A percentile compares a stretch with the other conserved stretches of the same genome.
Evolutionary conservation across 495 filamentous ascomycete genomes (phyloP).

Genomic region (Xylaria longipes): DNA sequence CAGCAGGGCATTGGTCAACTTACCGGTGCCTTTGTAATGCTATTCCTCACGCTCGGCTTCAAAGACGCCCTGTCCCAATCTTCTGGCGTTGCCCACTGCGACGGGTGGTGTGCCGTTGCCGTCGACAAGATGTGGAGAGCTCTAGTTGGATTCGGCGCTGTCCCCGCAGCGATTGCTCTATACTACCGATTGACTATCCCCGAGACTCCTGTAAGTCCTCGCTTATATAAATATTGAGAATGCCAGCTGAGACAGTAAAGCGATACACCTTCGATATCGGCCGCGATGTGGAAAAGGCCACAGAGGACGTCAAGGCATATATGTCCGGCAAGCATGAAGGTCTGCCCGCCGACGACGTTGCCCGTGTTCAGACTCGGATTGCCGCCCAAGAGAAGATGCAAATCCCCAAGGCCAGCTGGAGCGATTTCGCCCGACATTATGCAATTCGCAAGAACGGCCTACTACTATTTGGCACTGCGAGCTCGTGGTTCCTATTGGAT

Average conservation of each 20-base stretch:
- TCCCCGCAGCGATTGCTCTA: conserved; percentile 76
- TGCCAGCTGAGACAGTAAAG: conserved; percentile 23
- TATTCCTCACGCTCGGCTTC: conserved; percentile 77
- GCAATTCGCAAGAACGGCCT: conserved; percentile 69
- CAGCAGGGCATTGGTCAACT: conserved; percentile 86
- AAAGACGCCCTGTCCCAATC: conserved; percentile 67
- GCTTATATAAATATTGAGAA: conserved; percentile 32
- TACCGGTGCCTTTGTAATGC: conserved; percentile 69
- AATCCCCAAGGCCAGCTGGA: conserved; percentile 67
- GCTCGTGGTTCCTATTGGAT: conserved; percentile 81
- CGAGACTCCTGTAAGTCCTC: conserved; percentile 76
- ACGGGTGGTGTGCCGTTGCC: conserved; percentile 68
- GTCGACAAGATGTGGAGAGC: conserved; percentile 89
- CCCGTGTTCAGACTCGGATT: conserved; percentile 56
- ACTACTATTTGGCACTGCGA: conserved; percentile 76
- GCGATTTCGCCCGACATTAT: conserved; percentile 70
- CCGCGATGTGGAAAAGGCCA: conserved; percentile 75
- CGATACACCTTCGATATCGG: conserved; percentile 85
- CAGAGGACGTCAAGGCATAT: conserved; percentile 69
- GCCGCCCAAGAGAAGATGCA: conserved; percentile 54
- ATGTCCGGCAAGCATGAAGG: conserved; percentile 63
- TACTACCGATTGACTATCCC: conserved; percentile 85
- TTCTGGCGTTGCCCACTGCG: conserved; percentile 56
- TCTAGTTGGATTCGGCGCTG: conserved; percentile 79
- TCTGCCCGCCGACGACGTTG: conserved; percentile 67